Conservation (phyloP, 169 alveolate genomes). For the Cryptosporidium viatorum region DNA sequence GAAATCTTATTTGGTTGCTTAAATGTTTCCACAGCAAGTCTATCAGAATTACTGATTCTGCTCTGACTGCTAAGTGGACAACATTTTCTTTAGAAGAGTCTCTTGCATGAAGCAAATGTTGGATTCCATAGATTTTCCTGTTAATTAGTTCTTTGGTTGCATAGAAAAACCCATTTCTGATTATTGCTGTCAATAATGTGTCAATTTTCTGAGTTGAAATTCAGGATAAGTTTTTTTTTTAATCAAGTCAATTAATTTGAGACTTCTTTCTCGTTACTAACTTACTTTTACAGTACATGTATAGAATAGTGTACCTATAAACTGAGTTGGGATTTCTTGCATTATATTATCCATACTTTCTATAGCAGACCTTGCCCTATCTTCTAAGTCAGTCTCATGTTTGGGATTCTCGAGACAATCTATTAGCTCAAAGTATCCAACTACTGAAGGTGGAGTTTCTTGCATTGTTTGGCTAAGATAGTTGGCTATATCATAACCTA, state of each 20-base stretch:
- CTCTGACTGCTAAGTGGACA: conserved; percentile 61
- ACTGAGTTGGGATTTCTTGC: conserved; percentile 71
- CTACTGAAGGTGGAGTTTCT: conserved; percentile 67
- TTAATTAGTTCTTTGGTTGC: conserved; percentile 64
- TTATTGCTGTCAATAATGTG: conserved; percentile 60
- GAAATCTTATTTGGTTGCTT: conserved; percentile 45
- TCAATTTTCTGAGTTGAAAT: conserved; percentile 29
- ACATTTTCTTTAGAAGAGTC: conserved; percentile 60
- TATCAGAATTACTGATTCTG: conserved; percentile 46
- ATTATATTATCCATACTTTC: conserved; percentile 65
- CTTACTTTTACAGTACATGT: conserved; percentile 72
- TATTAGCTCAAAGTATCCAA: conserved; percentile 65
- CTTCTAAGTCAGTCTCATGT: conserved; percentile 24
- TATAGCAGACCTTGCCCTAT: conserved; percentile 35
- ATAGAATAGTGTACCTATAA: conserved; percentile 55
- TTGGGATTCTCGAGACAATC: conserved; percentile 59
- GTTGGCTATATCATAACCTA: conserved; percentile 65
- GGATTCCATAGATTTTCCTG: conserved; percentile 60
- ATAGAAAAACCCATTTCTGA: conserved; percentile 59
- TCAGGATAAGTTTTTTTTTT: not conserved
- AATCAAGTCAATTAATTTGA: not conserved
- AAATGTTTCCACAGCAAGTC: conserved; percentile 53
- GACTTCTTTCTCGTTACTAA: not conserved
- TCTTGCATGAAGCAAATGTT: conserved; percentile 62
- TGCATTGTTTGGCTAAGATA: conserved; percentile 69